Evolutionary conservation across 441 rosid genomes (phyloP).

Genomic region (Syzygium malaccense): DNA sequence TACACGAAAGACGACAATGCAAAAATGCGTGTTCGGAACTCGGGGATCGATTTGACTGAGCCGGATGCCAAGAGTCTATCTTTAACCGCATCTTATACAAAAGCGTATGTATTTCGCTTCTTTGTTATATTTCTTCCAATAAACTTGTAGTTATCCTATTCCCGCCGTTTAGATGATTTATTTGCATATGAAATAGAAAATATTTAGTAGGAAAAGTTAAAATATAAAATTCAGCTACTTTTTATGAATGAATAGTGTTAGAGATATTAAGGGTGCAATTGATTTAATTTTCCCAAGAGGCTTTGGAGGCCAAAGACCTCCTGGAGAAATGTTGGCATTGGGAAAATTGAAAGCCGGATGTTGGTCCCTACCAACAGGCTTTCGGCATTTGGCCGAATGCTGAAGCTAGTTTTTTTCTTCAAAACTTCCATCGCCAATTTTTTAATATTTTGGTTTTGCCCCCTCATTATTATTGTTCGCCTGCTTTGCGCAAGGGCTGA

Average conservation of each 20-base stretch:
- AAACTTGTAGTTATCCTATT: fast-evolving
- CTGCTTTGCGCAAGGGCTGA: too few species aligned
- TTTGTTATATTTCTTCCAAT: neutral
- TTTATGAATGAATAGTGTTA: neutral
- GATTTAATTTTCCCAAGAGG: too few species aligned
- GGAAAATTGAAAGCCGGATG: too few species aligned
- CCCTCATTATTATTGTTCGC: too few species aligned
- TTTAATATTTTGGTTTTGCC: too few species aligned
- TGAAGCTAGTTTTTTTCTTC: too few species aligned
- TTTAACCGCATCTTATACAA: neutral
- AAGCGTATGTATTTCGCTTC: neutral
- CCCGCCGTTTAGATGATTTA: fast-evolving
- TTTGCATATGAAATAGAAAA: neutral
- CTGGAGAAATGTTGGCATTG: too few species aligned
- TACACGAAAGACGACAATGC: neutral
- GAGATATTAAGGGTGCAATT: neutral
- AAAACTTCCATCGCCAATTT: too few species aligned
- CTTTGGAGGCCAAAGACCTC: too few species aligned
- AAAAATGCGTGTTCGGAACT: neutral
- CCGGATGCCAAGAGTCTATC: neutral
- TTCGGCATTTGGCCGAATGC: too few species aligned
- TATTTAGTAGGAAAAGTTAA: neutral
- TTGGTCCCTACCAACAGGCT: too few species aligned
- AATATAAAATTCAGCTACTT: neutral
- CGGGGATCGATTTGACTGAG: neutral